Evolutionary conservation across 805 yeast genomes (phyloP).

Genomic region (Blastobotrys robertii): DNA sequence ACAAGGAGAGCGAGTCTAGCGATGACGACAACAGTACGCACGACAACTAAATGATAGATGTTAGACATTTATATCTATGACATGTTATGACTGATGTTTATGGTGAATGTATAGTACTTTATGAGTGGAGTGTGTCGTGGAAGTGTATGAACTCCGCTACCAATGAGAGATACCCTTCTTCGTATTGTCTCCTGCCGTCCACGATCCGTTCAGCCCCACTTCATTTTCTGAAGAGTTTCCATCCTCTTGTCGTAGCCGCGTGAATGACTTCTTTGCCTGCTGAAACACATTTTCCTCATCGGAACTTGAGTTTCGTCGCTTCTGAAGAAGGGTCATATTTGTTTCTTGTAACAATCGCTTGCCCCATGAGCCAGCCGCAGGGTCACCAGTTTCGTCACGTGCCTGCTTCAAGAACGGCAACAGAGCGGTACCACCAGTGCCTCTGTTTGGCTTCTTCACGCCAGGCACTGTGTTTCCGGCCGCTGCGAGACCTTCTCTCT

Average conservation of each 20-base stretch:
- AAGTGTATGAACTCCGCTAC: not conserved
- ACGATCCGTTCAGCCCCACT: conserved; percentile 6
- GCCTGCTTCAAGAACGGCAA: conserved; percentile 91
- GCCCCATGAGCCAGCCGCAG: conserved; percentile 93
- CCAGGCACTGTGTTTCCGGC: conserved; percentile 32
- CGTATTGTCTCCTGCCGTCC: conserved; percentile 1
- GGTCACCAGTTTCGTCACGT: conserved; percentile 89
- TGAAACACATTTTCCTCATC: conserved; percentile 7
- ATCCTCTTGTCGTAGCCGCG: not conserved
- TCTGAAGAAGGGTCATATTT: conserved; percentile 4
- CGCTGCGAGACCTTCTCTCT: conserved; percentile 42
- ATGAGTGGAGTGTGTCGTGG: not conserved
- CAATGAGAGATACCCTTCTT: conserved; percentile 3
- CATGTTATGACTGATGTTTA: not conserved
- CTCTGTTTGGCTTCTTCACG: conserved; percentile 48
- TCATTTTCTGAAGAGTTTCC: not conserved
- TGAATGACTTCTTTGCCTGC: not conserved
- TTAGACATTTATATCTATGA: not conserved
- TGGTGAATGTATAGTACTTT: not conserved
- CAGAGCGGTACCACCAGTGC: conserved; percentile 92
- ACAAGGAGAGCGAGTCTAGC: conserved; percentile 5
- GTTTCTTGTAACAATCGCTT: conserved; percentile 36
- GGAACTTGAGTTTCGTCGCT: conserved; percentile 8
- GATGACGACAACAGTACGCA: not conserved
- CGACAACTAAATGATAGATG: not conserved